Conservation (phyloP, 768 basidiomycete genomes). For the Auricularia auricula-judae region DNA sequence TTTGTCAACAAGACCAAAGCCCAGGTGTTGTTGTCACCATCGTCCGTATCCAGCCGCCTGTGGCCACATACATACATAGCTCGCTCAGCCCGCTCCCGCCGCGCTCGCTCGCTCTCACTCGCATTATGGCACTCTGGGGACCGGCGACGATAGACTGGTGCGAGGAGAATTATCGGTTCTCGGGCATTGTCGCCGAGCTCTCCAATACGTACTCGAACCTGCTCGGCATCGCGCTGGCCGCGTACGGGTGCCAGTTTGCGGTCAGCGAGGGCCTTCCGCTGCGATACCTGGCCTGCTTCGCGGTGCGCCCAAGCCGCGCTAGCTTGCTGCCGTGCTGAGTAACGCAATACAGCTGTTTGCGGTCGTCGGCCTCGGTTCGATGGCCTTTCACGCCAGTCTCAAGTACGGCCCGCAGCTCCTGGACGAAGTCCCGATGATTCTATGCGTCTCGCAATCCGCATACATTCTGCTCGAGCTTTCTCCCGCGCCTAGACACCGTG, state of each 20-base stretch:
- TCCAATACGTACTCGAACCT: constrained; percentile 67
- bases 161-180: constrained; percentile 42
- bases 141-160: constrained; percentile 69
- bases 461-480: constrained; percentile 52
- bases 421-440: constrained; percentile 75
- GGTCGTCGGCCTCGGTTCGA: constrained; percentile 65
- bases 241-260: constrained; percentile 33
- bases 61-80: too few relatives aligned
- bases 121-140: constrained; percentile 30
- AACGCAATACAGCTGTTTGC: constrained; percentile 42
- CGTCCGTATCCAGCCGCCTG: neutral
- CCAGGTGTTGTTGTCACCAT: neutral
- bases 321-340: neutral
- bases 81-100: neutral
- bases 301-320: constrained; percentile 14
- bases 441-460: constrained; percentile 50
- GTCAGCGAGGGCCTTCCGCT: constrained; percentile 21
- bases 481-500: constrained; percentile 23
- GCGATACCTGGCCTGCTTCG: constrained; percentile 25
- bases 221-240: constrained; percentile 41
- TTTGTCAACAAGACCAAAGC: neutral
- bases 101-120: neutral
- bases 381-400: constrained; percentile 70
- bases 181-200: constrained; percentile 67
- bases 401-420: constrained; percentile 67